A percentile compares a stretch with the other conserved stretches of the same genome.
phyloP scores from a whole-genome alignment of 345 rosid species.

The Acer negundo region DNA sequence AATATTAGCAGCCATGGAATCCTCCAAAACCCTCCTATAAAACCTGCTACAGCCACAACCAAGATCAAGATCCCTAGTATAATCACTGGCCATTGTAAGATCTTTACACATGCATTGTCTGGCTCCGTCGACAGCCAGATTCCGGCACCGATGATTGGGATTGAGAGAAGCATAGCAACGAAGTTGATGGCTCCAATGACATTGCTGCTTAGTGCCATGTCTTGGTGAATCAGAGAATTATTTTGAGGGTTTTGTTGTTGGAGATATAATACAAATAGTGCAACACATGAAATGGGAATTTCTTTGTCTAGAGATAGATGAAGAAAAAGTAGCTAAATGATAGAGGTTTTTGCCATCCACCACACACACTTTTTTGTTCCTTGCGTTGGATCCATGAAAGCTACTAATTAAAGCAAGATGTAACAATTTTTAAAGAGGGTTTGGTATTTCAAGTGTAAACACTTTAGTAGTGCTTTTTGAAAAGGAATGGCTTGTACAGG shows the following conservation, averaged over 20 bases:
- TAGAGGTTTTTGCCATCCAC: slow-evolving; percentile 7
- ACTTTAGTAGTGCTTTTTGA: slow-evolving; percentile 28
- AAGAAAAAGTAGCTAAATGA: slow-evolving; percentile 13
- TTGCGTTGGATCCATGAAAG: slow-evolving; percentile 35
- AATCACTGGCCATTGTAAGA: slow-evolving; percentile 92
- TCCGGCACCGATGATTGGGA: slow-evolving; percentile 85
- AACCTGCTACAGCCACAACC: slow-evolving; percentile 68
- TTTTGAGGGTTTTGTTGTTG: background rate
- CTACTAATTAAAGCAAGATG: slow-evolving; percentile 22
- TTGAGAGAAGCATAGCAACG: slow-evolving; percentile 76
- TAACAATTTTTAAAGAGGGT: background rate
- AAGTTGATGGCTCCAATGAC: slow-evolving; percentile 87
- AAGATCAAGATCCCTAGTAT: slow-evolving; percentile 71
- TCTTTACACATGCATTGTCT: slow-evolving; percentile 81
- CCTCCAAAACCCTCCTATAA: slow-evolving; percentile 89
- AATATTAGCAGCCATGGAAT: slow-evolving; percentile 73
- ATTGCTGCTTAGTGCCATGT: slow-evolving; percentile 82
- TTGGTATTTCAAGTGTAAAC: slow-evolving; percentile 13
- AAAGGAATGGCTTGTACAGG: slow-evolving; percentile 33
- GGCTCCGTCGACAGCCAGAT: slow-evolving; percentile 81
- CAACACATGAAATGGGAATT: slow-evolving; percentile 7
- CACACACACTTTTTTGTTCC: slow-evolving; percentile 26
- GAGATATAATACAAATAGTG: slow-evolving; percentile 3
- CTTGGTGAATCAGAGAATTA: slow-evolving; percentile 11
- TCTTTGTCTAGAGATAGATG: background rate